Evolutionary conservation across 306 rosid genomes (phyloP).

Genomic region (Hippophae gyantsensis): DNA sequence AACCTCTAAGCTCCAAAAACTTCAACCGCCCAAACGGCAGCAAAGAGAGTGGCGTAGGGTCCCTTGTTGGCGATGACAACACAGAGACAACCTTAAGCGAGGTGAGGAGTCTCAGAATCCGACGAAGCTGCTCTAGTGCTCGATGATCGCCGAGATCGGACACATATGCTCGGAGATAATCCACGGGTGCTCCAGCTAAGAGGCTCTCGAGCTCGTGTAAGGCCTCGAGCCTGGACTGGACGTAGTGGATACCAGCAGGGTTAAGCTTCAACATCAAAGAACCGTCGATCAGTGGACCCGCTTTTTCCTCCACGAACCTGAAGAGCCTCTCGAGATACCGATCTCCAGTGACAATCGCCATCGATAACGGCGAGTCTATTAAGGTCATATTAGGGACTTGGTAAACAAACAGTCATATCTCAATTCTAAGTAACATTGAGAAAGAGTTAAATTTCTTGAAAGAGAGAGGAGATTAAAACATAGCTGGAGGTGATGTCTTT

Average conservation of each 20-base stretch:
- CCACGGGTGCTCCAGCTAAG: conserved; percentile 80
- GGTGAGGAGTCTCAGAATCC: conserved; percentile 77
- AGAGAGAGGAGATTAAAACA: too few species aligned
- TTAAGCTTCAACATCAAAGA: conserved; percentile 69
- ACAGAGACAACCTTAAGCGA: conserved; percentile 84
- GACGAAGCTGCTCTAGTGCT: conserved; percentile 85
- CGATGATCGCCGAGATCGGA: conserved; percentile 99
- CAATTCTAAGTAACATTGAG: too few species aligned
- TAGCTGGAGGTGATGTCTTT: too few species aligned
- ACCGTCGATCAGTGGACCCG: conserved; percentile 73
- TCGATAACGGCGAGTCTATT: conserved; percentile 5
- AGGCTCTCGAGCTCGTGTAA: conserved; percentile 76
- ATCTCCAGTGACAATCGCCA: conserved; percentile 96
- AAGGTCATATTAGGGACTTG: conserved; percentile 26
- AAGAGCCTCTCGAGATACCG: conserved; percentile 89
- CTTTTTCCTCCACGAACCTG: conserved; percentile 63
- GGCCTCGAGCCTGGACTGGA: conserved; percentile 81
- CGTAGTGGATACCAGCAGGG: conserved; percentile 87
- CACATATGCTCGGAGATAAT: conserved; percentile 82
- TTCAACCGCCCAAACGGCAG: conserved; percentile 64
- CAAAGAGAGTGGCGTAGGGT: conserved; percentile 86
- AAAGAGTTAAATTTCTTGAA: too few species aligned
- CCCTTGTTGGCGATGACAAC: conserved; percentile 50
- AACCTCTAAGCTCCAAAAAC: conserved; percentile 84
- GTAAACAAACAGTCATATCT: too few species aligned